Percentiles rank a stretch among this genome's conserved stretches.
Evolutionary conservation across 1,284 basidiomycete species (phyloP).

Genomic region (Volvariella surrecta): DNA sequence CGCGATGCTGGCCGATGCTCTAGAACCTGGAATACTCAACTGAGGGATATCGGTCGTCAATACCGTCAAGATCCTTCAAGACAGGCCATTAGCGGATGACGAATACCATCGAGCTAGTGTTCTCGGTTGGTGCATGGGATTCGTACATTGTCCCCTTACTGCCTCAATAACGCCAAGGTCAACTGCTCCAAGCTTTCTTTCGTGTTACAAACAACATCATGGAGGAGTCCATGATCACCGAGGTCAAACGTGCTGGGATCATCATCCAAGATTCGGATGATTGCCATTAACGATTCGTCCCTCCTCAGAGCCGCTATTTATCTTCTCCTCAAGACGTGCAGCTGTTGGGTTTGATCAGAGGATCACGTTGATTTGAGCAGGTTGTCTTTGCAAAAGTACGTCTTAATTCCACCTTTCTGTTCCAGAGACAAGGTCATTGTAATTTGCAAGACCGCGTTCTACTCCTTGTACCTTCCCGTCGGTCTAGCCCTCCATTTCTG

Average conservation of each 20-base stretch:
- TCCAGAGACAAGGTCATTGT: conserved; percentile 87
- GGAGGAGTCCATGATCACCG: conserved; percentile 89
- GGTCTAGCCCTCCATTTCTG: conserved; percentile 86
- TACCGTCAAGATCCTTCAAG: conserved; percentile 84
- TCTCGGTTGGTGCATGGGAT: conserved; percentile 94
- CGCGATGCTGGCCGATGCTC: neutral
- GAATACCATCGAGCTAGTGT: conserved; percentile 90
- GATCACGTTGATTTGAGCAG: conserved; percentile 80
- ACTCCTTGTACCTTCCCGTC: conserved; percentile 98
- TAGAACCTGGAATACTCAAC: conserved; percentile 93
- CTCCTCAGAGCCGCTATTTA: conserved; percentile 97
- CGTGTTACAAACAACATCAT: conserved; percentile 98
- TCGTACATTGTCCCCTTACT: conserved; percentile 38
- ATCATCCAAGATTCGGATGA: conserved; percentile 66
- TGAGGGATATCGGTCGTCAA: conserved; percentile 94
- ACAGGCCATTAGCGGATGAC: conserved; percentile 57
- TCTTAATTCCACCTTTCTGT: conserved; percentile 1
- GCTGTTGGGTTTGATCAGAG: conserved; percentile 93
- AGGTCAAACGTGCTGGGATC: conserved; percentile 97
- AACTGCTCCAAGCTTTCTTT: conserved; percentile 96
- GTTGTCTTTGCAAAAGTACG: conserved; percentile 81
- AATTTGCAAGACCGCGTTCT: conserved; percentile 96
- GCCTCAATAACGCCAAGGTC: neutral
- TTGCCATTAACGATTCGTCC: conserved; percentile 98
- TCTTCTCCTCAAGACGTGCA: conserved; percentile 77